Percentiles rank a stretch among this genome's conserved stretches.
These are phyloP conservation scores for Xanthoconium purpureum DNA, from an alignment of 768 basidiomycete species.

Conservation along the genomic window DNA sequence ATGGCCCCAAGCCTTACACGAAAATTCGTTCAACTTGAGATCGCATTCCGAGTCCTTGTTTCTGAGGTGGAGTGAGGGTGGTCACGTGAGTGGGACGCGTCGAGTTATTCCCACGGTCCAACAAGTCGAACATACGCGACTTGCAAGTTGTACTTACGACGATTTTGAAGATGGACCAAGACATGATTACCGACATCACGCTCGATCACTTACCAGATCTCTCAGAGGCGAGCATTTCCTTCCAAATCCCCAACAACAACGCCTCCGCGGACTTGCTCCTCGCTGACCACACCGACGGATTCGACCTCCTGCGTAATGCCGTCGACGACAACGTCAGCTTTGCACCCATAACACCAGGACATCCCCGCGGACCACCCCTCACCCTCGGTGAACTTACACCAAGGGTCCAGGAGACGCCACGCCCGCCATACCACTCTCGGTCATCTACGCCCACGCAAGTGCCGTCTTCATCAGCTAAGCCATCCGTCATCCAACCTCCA, in stretches of 20 bases:
- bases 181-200: slow-evolving; percentile 41
- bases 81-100: slow-evolving; percentile 33
- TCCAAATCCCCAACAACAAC: slow-evolving; percentile 47
- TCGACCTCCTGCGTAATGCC: slow-evolving; percentile 37
- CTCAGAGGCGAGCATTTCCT: slow-evolving; percentile 42
- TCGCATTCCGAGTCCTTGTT: too few species aligned
- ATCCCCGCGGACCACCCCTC: slow-evolving; percentile 31
- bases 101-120: slow-evolving; percentile 22
- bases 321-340: slow-evolving; percentile 36
- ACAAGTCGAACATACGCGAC: slow-evolving; percentile 6
- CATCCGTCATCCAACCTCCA: slow-evolving; percentile 5
- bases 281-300: slow-evolving; percentile 39
- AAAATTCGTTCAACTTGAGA: too few species aligned
- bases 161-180: slow-evolving; percentile 8
- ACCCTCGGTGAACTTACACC: slow-evolving; percentile 44
- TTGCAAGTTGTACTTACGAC: not conserved
- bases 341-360: slow-evolving; percentile 29
- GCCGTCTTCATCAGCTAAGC: slow-evolving; percentile 16
- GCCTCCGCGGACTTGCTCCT: slow-evolving; percentile 34
- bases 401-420: slow-evolving; percentile 22
- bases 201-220: slow-evolving; percentile 54
- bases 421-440: not conserved
- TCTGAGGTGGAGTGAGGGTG: not conserved
- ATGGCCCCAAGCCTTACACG: too few species aligned
- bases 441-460: slow-evolving; percentile 9